Evolutionary conservation across 2,329 filamentous ascomycete species (phyloP).

Genomic region (Aspergillus flavus): DNA sequence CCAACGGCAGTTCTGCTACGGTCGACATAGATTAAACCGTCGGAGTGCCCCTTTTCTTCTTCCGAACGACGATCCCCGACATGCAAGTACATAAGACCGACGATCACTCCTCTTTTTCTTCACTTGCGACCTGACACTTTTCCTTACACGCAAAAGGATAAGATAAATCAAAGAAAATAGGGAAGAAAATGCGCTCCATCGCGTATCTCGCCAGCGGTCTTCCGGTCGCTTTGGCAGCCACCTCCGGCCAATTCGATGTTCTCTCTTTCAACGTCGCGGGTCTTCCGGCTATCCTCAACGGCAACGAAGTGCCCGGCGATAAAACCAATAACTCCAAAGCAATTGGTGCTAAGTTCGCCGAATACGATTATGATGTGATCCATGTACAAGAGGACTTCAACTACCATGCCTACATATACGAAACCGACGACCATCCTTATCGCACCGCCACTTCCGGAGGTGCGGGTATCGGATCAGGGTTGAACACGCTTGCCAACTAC

Average conservation of each 20-base stretch:
- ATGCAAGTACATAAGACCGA: neutral
- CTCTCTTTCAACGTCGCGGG: slow-evolving; percentile 64
- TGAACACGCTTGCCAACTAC: slow-evolving; percentile 66
- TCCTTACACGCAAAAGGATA: neutral
- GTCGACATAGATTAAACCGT: neutral
- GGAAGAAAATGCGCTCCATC: neutral
- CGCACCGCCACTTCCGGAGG: slow-evolving; percentile 68
- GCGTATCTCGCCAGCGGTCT: neutral
- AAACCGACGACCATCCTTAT: slow-evolving; percentile 52
- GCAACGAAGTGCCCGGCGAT: slow-evolving; percentile 64
- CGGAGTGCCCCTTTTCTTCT: neutral
- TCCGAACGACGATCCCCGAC: neutral
- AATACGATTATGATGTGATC: slow-evolving; percentile 64
- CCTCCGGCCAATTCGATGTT: slow-evolving; percentile 52
- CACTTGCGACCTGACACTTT: neutral
- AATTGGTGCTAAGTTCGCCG: slow-evolving; percentile 60
- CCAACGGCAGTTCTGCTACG: neutral
- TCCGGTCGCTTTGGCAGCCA: slow-evolving; percentile 21
- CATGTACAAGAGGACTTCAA: slow-evolving; percentile 72
- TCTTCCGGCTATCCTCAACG: slow-evolving; percentile 56
- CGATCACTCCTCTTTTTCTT: neutral
- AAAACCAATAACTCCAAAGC: slow-evolving; percentile 60
- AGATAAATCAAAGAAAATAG: neutral
- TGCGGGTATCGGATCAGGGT: slow-evolving; percentile 63
- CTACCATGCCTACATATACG: slow-evolving; percentile 66